phyloP scores from a whole-genome alignment of 2,329 filamentous ascomycete genomes.

The Colletotrichum simmondsii region DNA sequence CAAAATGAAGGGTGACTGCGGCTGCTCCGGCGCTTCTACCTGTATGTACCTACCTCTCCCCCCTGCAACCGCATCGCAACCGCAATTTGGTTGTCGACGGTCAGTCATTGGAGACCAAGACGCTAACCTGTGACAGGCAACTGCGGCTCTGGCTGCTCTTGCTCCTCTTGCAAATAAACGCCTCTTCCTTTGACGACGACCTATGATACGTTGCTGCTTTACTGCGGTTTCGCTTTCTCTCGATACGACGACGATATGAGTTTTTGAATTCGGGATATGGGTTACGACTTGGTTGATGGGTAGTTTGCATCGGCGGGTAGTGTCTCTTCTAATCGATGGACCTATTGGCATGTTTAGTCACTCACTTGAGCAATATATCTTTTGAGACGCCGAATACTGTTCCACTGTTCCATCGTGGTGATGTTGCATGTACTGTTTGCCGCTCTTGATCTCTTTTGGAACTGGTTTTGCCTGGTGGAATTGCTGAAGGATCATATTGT shows the following conservation, averaged over 20 bases:
- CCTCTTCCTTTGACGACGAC: not conserved
- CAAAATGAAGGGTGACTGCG: conserved; percentile 40
- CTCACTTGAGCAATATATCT: conserved; percentile 22
- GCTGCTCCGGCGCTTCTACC: conserved; percentile 38
- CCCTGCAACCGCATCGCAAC: not conserved
- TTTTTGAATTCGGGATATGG: conserved; percentile 1
- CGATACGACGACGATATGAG: conserved; percentile 10
- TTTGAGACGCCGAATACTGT: conserved; percentile 9
- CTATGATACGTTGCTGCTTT: not conserved
- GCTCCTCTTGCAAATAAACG: conserved; percentile 30
- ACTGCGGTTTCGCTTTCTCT: not conserved
- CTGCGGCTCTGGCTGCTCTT: conserved; percentile 37
- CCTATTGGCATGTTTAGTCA: conserved; percentile 20
- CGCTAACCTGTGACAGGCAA: conserved; percentile 33
- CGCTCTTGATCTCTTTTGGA: not conserved
- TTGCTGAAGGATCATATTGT: no score
- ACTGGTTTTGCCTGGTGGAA: no score
- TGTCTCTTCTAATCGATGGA: not conserved
- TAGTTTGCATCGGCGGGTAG: conserved; percentile 11
- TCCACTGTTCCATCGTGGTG: no score
- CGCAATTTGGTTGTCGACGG: not conserved
- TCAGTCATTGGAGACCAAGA: not conserved
- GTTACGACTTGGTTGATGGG: not conserved
- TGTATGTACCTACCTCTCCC: conserved; percentile 19
- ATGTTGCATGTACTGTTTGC: no score